phyloP scores from a whole-genome alignment of 805 yeast species.

The Helenozyma baotianmanensis region DNA sequence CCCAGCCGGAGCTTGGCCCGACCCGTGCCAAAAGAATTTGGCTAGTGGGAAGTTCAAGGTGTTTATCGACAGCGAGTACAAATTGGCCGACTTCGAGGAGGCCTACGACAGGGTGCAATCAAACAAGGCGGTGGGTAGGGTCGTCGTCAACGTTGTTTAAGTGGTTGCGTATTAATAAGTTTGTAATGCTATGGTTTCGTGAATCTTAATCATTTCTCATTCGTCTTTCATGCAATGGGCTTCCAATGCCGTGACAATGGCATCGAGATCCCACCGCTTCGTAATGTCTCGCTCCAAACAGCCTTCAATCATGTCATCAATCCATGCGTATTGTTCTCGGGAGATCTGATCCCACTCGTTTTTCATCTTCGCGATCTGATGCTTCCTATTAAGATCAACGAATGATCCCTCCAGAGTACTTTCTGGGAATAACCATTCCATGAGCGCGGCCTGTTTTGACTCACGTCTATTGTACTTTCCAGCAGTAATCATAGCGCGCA shows the following conservation, averaged over 20 bases:
- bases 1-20: slow-evolving; percentile 15
- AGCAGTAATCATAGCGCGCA: slow-evolving; percentile 65
- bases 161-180: background rate
- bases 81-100: slow-evolving; percentile 43
- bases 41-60: slow-evolving; percentile 41
- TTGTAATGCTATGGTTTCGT: background rate
- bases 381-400: slow-evolving; percentile 9
- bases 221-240: background rate
- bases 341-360: slow-evolving; percentile 18
- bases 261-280: slow-evolving; percentile 48
- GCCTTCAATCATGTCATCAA: slow-evolving; percentile 40
- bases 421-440: slow-evolving; percentile 24
- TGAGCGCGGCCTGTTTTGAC: slow-evolving; percentile 38
- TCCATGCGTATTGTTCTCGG: slow-evolving; percentile 21
- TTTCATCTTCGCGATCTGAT: slow-evolving; percentile 7
- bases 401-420: slow-evolving; percentile 11
- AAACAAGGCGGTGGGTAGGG: slow-evolving; percentile 61
- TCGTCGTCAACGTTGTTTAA: slow-evolving; percentile 38
- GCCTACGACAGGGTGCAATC: slow-evolving; percentile 48
- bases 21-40: slow-evolving; percentile 34
- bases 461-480: slow-evolving; percentile 54
- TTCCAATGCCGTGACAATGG: slow-evolving; percentile 18
- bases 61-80: slow-evolving; percentile 49
- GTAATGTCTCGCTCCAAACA: slow-evolving; percentile 50
- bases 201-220: background rate